Evolutionary conservation across 2,329 filamentous ascomycete genomes (phyloP), one percentile per base, ranked within the genome.

Genomic region (Leptodontidium sp.): DNA sequence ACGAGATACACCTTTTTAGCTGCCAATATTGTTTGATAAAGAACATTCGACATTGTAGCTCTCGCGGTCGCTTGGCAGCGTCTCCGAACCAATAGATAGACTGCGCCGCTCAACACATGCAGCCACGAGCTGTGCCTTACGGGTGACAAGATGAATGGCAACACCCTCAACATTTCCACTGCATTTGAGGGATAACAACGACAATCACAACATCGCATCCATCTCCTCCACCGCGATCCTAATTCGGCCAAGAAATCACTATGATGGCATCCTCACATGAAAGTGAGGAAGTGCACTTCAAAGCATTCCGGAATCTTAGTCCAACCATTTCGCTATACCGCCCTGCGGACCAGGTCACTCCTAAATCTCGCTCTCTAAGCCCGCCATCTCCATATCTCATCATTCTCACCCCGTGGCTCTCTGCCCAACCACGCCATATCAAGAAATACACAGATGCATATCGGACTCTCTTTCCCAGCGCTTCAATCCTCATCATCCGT

Each of bases 401-500:
- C 52, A 32, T 32, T 32, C 29, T 32, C 29, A 32, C 29, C 6
- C 29, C 29, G 29, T 32, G 29, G 29, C 29, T 32, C 29, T 32
- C 29, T 0, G 29, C 29, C 1, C 29, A 55, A n/a, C 73, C 79
- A 2, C 78, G 80, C 14, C 81, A 83, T 57, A 77, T 84, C 29
- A 73, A 78, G 65, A 86, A 86, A 77, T 86, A 85, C 72, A 78
- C 82, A 17, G 65, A 75, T 2, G 77, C 79, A 64, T 85, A 86
- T 73, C 76, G 78, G 35, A 76, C 75, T 0, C 76, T 84, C 5
- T 81, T 80, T 52, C 84, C 84, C 9, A 72, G 75, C 14, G 77
- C 83, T 2, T 79, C 80, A 35, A 84, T 87, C 64, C 77, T 88
- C 29, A 80, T 86, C 21, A 79, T 88, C 9, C 80, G 86, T 29